Evolutionary conservation across 441 rosid genomes (phyloP), one percentile per base, ranked within the genome.

Genomic region (Eutrema salsugineum): DNA sequence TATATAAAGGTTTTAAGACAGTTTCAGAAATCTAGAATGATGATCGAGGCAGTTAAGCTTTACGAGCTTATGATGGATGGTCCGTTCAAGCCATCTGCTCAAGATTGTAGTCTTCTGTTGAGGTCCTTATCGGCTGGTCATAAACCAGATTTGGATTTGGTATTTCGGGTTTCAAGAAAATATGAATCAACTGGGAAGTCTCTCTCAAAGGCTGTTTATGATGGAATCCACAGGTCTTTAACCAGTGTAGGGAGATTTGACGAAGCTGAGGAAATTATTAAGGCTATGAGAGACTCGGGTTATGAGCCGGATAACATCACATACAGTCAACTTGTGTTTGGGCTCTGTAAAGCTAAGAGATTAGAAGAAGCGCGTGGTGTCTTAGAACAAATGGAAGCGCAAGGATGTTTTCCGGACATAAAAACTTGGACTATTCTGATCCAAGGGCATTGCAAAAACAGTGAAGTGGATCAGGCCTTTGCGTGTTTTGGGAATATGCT

Each of bases 381-480:
- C 59, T 51, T 91, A 28, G 86, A 86, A 79, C 84, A 81, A 54
- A 91, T 91, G 97, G 97, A 87, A 77, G 85, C 73, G 24, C 61
- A 76, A 15, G 89, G 90, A 24, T 90, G 97, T 38, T 30, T 49
- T 43, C 91, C 97, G 0, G 99, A 91, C 63, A 79, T 88, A 65
- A 91, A 81, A 78, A 94, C 93, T 5, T 94, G 99, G 99, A 94
- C 99, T 38, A 85, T 90, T 73, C 84, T 94, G 83, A 94, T 91
- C 76, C 87, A 90, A 78, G 96, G 97, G 51, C 92, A 83, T 63
- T 94, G 89, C 79, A 82, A 49, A 62, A 91, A 89, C 72, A 71
- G 78, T 49, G 84, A 86, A 82, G 66, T 88, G 0, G 92, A 85
- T 19, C 77, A 78, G 68, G 99, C 95, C 15, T 80, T 91, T 3